A percentile compares a stretch with the other conserved stretches of the same genome.
Evolutionary conservation across 441 rosid species (phyloP).

Genomic region (Macaranga tanarius): DNA sequence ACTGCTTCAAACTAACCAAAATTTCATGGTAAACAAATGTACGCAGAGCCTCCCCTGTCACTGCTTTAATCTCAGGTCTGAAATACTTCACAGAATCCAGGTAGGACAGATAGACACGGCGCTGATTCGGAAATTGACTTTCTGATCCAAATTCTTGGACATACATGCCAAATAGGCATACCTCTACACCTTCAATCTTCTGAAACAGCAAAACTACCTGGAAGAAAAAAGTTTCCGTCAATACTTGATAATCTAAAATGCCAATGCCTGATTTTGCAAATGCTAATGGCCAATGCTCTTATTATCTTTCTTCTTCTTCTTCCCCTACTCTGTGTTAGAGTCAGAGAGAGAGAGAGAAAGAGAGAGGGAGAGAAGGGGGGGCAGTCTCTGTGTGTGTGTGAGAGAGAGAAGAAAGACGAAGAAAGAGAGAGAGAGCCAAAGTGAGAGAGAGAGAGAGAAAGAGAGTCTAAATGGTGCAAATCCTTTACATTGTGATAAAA

Average conservation of each 20-base stretch:
- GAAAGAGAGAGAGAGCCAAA: background rate
- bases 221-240: slow-evolving; percentile 26
- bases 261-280: background rate
- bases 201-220: slow-evolving; percentile 96
- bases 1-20: slow-evolving; percentile 53
- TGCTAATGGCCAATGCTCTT: background rate
- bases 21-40: slow-evolving; percentile 98
- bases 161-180: slow-evolving; percentile 98
- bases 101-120: slow-evolving; percentile 94
- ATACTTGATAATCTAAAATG: slow-evolving; percentile 10
- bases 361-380: no score
- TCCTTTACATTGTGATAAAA: background rate
- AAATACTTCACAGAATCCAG: slow-evolving; percentile 97
- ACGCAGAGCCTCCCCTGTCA: slow-evolving; percentile 95
- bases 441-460: background rate
- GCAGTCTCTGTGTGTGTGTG: no score
- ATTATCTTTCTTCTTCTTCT: background rate
- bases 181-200: slow-evolving; percentile 99
- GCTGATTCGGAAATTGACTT: slow-evolving; percentile 79
- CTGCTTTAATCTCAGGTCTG: slow-evolving; percentile 93
- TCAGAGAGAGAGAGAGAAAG: no score
- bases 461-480: background rate
- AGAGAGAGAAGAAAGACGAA: background rate
- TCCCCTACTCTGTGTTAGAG: background rate
- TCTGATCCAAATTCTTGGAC: slow-evolving; percentile 99